These are phyloP conservation scores for Penicillium flavigenum DNA, from an alignment of 495 filamentous ascomycete genomes.

Conservation along the genomic window DNA sequence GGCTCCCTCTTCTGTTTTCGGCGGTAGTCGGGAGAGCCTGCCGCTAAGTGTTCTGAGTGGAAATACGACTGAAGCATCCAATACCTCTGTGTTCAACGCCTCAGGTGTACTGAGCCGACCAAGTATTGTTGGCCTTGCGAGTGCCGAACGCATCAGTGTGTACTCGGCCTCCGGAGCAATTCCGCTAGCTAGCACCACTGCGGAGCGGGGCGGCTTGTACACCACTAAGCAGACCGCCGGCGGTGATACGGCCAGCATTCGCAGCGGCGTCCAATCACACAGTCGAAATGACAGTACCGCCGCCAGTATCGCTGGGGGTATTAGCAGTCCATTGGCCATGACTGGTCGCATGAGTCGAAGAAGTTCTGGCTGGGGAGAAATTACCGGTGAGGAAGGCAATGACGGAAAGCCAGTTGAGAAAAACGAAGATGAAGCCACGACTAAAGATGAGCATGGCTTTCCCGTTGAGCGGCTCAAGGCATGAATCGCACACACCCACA, in stretches of 20 bases:
- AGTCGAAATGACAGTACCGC: conserved; percentile 77
- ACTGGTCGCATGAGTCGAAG: conserved; percentile 56
- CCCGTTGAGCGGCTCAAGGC: conserved; percentile 16
- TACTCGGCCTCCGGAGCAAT: conserved; percentile 77
- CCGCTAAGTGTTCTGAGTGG: conserved; percentile 86
- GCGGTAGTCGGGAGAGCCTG: conserved; percentile 82
- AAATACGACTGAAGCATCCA: conserved; percentile 60
- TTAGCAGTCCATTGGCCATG: conserved; percentile 57
- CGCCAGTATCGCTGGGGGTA: conserved; percentile 64
- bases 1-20: conserved; percentile 88
- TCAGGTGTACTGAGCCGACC: conserved; percentile 48
- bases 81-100: conserved; percentile 52
- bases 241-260: conserved; percentile 74
- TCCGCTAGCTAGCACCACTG: conserved; percentile 51
- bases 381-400: conserved; percentile 47
- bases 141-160: conserved; percentile 77
- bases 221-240: conserved; percentile 60
- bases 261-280: conserved; percentile 75
- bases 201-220: conserved; percentile 81
- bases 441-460: conserved; percentile 11
- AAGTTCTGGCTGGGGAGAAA: conserved; percentile 63
- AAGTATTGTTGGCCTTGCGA: conserved; percentile 61
- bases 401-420: conserved; percentile 30
- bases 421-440: conserved; percentile 9
- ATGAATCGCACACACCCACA: conserved; percentile 9